Evolutionary conservation across 2,329 filamentous ascomycete species (phyloP).

Genomic region (Penicillium sp.): DNA sequence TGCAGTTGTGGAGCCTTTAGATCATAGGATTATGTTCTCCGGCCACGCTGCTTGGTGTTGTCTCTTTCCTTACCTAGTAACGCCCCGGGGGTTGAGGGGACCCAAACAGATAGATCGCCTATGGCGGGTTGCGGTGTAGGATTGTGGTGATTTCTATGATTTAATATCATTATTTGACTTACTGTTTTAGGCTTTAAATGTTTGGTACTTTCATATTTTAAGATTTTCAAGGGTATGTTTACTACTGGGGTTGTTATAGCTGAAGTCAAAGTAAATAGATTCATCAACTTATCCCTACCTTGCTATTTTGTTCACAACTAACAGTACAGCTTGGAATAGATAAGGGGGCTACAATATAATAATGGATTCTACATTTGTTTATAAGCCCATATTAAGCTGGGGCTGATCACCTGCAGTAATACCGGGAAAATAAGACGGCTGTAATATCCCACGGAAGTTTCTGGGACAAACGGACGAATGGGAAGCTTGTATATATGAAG

Average conservation of each 20-base stretch:
- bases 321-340: not conserved
- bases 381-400: not conserved
- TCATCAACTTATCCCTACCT: not conserved
- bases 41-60: not conserved
- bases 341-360: not conserved
- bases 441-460: not conserved
- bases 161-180: not conserved
- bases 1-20: not conserved
- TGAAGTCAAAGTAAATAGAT: not conserved
- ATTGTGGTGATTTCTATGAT: not conserved
- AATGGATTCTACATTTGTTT: not conserved
- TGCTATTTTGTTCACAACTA: not conserved
- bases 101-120: not conserved
- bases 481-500: not conserved
- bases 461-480: not conserved
- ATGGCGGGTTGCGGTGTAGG: not conserved
- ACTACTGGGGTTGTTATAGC: not conserved
- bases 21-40: not conserved
- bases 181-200: too few species aligned
- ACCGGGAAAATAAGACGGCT: not conserved
- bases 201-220: not conserved
- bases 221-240: not conserved
- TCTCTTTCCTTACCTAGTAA: not conserved
- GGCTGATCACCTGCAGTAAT: not conserved
- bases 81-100: too few species aligned